Conservation (phyloP, 208 protist genomes). For the Trypanosoma melophagium region DNA sequence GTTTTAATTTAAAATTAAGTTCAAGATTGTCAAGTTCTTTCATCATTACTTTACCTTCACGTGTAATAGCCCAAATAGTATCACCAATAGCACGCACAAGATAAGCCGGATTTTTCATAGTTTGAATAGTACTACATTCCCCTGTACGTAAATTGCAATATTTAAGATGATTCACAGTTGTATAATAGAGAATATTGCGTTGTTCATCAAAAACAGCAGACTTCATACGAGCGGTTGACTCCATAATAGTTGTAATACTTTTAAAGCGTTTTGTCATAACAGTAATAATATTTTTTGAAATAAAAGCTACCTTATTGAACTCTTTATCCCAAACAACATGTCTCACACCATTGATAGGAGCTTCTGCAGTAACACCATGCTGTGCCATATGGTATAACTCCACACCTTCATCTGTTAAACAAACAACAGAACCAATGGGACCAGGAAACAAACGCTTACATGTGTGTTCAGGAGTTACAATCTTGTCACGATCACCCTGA, state of each 20-base stretch:
- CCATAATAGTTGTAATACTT: conserved; percentile 87
- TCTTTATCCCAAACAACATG: conserved; percentile 96
- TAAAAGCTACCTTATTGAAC: conserved; percentile 89
- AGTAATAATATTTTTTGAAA: conserved; percentile 88
- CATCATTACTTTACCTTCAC: conserved; percentile 83
- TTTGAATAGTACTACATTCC: conserved; percentile 97
- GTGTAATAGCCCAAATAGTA: conserved; percentile 90
- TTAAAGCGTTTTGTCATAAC: conserved; percentile 92
- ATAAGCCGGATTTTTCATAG: conserved; percentile 95
- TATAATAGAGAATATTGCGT: conserved; percentile 97
- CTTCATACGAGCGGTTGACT: conserved; percentile 95
- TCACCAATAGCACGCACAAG: conserved; percentile 88
- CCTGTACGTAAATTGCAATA: conserved; percentile 93
- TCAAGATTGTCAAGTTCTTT: conserved; percentile 94
- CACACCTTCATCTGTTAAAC: conserved; percentile 82
- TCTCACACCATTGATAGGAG: conserved; percentile 65
- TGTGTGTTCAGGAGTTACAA: conserved; percentile 46
- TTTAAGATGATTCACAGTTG: conserved; percentile 98
- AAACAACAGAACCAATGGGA: conserved; percentile 75
- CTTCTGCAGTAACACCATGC: conserved; percentile 67
- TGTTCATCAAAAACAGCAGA: conserved; percentile 89
- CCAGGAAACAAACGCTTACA: conserved; percentile 79
- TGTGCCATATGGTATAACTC: conserved; percentile 96
- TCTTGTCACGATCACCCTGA: conserved; percentile 79
- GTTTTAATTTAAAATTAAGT: conserved; percentile 95